phyloP scores from a whole-genome alignment of 768 basidiomycete genomes.

The Serendipita sp. region DNA sequence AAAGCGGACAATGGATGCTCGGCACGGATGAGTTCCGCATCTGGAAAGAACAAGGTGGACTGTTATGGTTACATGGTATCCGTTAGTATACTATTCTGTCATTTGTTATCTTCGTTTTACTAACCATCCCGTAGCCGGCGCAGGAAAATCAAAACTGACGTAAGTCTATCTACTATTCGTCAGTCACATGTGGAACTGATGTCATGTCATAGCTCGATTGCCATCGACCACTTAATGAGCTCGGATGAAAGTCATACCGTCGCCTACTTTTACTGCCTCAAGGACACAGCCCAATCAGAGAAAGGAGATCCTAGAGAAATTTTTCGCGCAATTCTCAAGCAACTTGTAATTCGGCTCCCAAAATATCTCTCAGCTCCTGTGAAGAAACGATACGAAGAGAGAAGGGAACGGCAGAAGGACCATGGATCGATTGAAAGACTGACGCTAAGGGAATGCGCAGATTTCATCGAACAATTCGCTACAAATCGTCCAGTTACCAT shows the following conservation, averaged over 20 bases:
- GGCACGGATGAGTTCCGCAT: not conserved
- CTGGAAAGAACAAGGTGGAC: not conserved
- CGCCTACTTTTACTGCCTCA: not conserved
- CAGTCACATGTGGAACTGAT: not conserved
- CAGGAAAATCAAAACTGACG: not conserved
- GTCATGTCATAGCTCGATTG: not conserved
- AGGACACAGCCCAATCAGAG: not conserved
- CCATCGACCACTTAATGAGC: not conserved
- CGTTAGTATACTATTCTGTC: not conserved
- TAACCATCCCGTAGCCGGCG: not conserved
- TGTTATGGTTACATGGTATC: not conserved
- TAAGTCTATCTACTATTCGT: not conserved
- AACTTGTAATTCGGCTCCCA: not conserved
- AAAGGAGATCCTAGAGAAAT: not conserved
- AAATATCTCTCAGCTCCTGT: not conserved
- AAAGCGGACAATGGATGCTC: not conserved
- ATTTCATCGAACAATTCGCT: not conserved
- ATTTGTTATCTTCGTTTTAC: not conserved
- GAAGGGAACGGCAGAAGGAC: not conserved
- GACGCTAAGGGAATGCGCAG: not conserved
- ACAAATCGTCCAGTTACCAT: not conserved
- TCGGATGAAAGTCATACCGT: not conserved
- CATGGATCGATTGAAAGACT: not conserved
- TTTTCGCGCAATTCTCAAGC: not conserved
- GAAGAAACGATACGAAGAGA: not conserved